Conservation (phyloP, 2,329 filamentous ascomycete genomes). For the Paecilomyces niveus region DNA sequence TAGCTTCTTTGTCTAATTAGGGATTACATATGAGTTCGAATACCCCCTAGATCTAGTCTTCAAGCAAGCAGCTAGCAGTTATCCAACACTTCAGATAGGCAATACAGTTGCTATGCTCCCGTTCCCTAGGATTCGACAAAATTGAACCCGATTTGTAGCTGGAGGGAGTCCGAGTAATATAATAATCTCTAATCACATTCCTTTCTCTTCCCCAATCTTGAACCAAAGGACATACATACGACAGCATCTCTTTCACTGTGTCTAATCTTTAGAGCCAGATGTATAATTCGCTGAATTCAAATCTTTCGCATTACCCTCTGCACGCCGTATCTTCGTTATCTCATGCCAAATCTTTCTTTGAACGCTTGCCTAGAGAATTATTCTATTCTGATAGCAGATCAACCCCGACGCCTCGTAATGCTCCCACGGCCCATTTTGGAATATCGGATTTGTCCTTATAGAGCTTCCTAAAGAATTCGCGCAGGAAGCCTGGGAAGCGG, state of each 20-base stretch:
- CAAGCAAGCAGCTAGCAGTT: too few relatives aligned
- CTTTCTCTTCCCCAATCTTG: background rate
- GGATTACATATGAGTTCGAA: too few relatives aligned
- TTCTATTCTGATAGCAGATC: constrained; percentile 49
- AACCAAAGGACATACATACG: background rate
- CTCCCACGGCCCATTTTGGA: constrained; percentile 77
- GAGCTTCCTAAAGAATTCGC: constrained; percentile 66
- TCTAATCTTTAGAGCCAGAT: background rate
- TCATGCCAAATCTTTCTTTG: background rate
- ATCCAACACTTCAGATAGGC: too few relatives aligned
- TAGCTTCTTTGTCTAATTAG: too few relatives aligned
- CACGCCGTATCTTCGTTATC: background rate
- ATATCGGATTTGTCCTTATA: constrained; percentile 62
- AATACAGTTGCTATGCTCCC: too few relatives aligned
- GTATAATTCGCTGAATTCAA: background rate
- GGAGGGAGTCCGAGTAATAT: too few relatives aligned
- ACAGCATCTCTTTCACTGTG: background rate
- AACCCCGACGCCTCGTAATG: constrained; percentile 71
- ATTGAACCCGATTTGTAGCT: too few relatives aligned
- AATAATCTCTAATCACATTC: background rate
- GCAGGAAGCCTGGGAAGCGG: constrained; percentile 69
- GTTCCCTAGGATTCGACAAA: too few relatives aligned
- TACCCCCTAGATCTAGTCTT: too few relatives aligned
- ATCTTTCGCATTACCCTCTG: background rate
- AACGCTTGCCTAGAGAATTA: background rate